Percentiles rank a stretch among this genome's conserved stretches.
phyloP scores from a whole-genome alignment of 2,329 filamentous ascomycete genomes.

The Pestalotiopsis sp. region DNA sequence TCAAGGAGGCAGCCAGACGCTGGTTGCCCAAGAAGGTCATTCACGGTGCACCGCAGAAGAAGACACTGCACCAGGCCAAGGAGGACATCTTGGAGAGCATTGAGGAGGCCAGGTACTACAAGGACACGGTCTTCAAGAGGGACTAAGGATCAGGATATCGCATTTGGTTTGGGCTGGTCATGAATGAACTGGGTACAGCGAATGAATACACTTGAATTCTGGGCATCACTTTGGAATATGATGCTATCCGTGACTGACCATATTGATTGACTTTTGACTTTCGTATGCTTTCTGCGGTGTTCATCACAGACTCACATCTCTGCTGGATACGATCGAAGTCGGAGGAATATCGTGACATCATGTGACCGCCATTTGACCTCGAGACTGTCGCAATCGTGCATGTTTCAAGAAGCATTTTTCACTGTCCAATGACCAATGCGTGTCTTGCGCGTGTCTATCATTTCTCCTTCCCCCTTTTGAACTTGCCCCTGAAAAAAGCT shows the following conservation, averaged over 20 bases:
- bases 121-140: slow-evolving; percentile 62
- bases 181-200: neutral
- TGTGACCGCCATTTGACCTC: neutral
- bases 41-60: slow-evolving; percentile 69
- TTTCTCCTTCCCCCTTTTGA: neutral
- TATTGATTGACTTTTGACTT: neutral
- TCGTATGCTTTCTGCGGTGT: neutral
- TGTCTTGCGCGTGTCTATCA: neutral
- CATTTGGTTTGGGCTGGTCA: neutral
- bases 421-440: neutral
- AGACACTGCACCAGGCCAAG: slow-evolving; percentile 76
- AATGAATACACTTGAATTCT: too few relatives aligned
- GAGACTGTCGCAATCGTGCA: neutral
- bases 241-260: too few relatives aligned
- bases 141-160: neutral
- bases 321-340: neutral
- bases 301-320: neutral
- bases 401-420: neutral
- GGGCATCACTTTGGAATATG: too few relatives aligned
- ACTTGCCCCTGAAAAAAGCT: neutral
- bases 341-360: neutral
- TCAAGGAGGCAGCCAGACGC: slow-evolving; percentile 86
- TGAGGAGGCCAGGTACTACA: slow-evolving; percentile 84
- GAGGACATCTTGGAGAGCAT: slow-evolving; percentile 96
- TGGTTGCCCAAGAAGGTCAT: slow-evolving; percentile 72